Base-by-base conservation (phyloP, 2,329 filamentous ascomycete species). In the Cladosporium sp. region DNA sequence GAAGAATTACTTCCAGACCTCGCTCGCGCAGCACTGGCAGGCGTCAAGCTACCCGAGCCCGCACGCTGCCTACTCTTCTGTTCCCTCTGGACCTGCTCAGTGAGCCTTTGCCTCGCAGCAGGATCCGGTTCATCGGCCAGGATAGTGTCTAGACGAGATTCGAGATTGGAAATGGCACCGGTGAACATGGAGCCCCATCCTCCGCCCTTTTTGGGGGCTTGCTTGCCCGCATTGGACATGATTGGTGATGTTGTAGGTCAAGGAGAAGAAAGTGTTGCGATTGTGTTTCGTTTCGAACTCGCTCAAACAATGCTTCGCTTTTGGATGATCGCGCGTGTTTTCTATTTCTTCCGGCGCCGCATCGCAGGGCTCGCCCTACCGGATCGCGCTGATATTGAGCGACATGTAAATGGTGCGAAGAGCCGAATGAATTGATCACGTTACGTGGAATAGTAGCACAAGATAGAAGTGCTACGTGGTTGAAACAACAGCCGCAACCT, bases 111-210 rank as follows among this genome's bases (percentile, higher is more conserved):
- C 53, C 67, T 70, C 43, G 70, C 73, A 43, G 70, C 69, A 27
- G 69, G 67, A 41, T 80, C 79, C 38, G 85, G 82, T 49, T 88
- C 83, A 58, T 96, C 91, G 48, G 89, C 83, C 53, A 98, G 78
- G 52, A 98, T 95, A 43, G 82, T 91, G 68, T 98, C 93, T 53
- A 98, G 79, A 38, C 88, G 84, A 53, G 91, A 94, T 72, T 98
- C 93, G 51, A 98, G 86, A 53, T 91, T 91, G 49, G 91, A 90
- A 53, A 97, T 89, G 56, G 92, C 91, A 69, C 92, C 88, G 57
- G 90, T 87, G 53, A 96, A 78, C 65, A 95, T 85, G 27, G 67
- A 69, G 49, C 70, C 69, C 70, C 70, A 72, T 57, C 69, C 63
- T 36, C 58, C 59, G 38, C 55, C 55, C 15, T 43, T 50, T 15